Evolutionary conservation across 1,139 yeast genomes (phyloP).

Genomic region (Sugiyamaella paludigena): DNA sequence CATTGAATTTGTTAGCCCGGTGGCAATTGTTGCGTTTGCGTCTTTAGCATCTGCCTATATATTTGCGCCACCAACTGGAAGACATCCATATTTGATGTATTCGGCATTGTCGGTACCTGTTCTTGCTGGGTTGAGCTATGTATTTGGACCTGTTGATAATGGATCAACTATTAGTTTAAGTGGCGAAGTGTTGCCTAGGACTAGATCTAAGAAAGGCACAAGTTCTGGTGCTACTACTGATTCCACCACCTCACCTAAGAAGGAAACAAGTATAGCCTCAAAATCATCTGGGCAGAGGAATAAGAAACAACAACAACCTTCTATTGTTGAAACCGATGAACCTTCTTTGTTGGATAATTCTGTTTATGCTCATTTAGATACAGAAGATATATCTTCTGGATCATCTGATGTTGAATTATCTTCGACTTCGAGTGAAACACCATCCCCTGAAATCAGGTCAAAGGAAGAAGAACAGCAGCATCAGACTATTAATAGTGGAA

Average conservation of each 20-base stretch:
- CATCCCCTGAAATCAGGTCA: conserved; percentile 1
- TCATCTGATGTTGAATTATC: conserved; percentile 10
- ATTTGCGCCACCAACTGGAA: conserved; percentile 25
- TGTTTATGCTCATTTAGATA: conserved; percentile 25
- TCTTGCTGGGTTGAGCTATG: conserved; percentile 12
- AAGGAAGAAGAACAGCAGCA: background rate
- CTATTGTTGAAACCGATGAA: conserved; percentile 19
- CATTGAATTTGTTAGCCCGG: conserved; percentile 13
- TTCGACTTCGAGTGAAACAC: conserved; percentile 4
- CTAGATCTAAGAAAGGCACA: no score
- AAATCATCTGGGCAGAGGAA: no score
- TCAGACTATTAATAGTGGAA: background rate
- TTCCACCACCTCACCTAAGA: no score
- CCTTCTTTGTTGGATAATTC: conserved; percentile 29
- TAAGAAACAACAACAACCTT: background rate
- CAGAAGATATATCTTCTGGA: conserved; percentile 3
- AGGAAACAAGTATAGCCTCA: no score
- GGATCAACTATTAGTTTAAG: background rate
- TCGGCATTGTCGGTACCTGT: conserved; percentile 28
- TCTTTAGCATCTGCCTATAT: conserved; percentile 26
- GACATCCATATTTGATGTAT: conserved; percentile 33
- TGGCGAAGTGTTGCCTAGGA: background rate
- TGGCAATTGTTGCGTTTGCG: conserved; percentile 24
- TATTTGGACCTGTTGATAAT: conserved; percentile 9
- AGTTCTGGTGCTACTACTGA: no score